Percentiles rank a stretch among this genome's conserved stretches.
Evolutionary conservation across 805 yeast genomes (phyloP).

Genomic region (Zygotorulaspora sp.): DNA sequence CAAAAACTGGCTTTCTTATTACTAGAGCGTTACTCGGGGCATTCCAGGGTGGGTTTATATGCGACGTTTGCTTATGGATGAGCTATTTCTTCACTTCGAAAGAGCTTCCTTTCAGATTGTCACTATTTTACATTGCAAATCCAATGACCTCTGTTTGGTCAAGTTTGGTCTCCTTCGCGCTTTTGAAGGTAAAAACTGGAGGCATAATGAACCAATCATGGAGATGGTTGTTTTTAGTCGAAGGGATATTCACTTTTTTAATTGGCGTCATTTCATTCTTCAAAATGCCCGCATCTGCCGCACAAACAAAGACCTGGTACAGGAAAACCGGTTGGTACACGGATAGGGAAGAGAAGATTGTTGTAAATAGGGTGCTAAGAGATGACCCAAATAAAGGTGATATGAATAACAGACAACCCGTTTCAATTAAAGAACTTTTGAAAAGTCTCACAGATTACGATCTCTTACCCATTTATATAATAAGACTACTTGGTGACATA

Average conservation of each 20-base stretch:
- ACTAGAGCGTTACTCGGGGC: constrained; percentile 52
- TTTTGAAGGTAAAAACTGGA: constrained; percentile 48
- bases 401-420: constrained; percentile 58
- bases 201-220: constrained; percentile 43
- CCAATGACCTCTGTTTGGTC: constrained; percentile 45
- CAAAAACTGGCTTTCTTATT: constrained; percentile 41
- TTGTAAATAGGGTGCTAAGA: constrained; percentile 54
- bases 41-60: constrained; percentile 68
- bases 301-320: constrained; percentile 48
- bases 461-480: constrained; percentile 50
- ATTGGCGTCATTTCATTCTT: constrained; percentile 48
- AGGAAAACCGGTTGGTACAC: constrained; percentile 52
- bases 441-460: constrained; percentile 46
- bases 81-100: constrained; percentile 59
- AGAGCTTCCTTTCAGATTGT: constrained; percentile 56
- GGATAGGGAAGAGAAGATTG: constrained; percentile 51
- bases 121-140: constrained; percentile 56
- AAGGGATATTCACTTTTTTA: constrained; percentile 53
- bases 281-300: constrained; percentile 54
- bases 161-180: constrained; percentile 50
- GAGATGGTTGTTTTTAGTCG: constrained; percentile 65
- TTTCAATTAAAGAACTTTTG: constrained; percentile 40
- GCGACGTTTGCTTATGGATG: constrained; percentile 58
- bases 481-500: constrained; percentile 43
- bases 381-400: constrained; percentile 69